Evolutionary conservation across 176 grass and related monocot species (phyloP), one percentile per base, ranked within the genome.

Genomic region (Microstegium vimineum): DNA sequence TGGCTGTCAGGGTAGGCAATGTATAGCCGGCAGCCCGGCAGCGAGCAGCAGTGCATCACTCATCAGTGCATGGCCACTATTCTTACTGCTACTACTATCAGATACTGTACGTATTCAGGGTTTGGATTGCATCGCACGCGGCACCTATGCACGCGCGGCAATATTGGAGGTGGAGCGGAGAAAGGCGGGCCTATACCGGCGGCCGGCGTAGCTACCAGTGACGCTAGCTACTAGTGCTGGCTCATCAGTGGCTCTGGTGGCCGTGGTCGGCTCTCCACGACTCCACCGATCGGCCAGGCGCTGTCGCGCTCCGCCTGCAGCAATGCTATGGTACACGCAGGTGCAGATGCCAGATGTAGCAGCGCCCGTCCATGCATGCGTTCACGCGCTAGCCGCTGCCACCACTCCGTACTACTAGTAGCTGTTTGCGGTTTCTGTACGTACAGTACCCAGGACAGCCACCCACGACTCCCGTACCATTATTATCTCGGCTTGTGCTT

Each of bases 61-160:
- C 15, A 77, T 60, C 35, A 62, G 22, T 26, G 33, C 23, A 59
- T 23, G 54, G 25, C 8, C 54, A 62, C 22, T 38, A 37, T 61
- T 76, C 11, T 38, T 76, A 6, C n/a, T n/a, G n/a, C n/a, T n/a
- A n/a, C n/a, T n/a, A n/a, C 74, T 11, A 57, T 74, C 49, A 34
- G 35, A 32, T n/a, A n/a, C n/a, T n/a, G n/a, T n/a, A n/a, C n/a
- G n/a, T n/a, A n/a, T n/a, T n/a, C n/a, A n/a, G n/a, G 45, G 40
- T 34, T 66, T 49, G 76, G 40, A 47, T 79, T 79, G 76, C 62
- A 32, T 66, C 66, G 64, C 78, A 69, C 64, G 77, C 77, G 62
- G 62, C 42, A 25, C 77, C 60, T 79, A 43, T 42, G 37, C 42
- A 22, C 75, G 8, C 14, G 5, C 2, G 8, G 5, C 16, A 23